Conservation (phyloP, 768 basidiomycete species). For the Trametes gibbosa region DNA sequence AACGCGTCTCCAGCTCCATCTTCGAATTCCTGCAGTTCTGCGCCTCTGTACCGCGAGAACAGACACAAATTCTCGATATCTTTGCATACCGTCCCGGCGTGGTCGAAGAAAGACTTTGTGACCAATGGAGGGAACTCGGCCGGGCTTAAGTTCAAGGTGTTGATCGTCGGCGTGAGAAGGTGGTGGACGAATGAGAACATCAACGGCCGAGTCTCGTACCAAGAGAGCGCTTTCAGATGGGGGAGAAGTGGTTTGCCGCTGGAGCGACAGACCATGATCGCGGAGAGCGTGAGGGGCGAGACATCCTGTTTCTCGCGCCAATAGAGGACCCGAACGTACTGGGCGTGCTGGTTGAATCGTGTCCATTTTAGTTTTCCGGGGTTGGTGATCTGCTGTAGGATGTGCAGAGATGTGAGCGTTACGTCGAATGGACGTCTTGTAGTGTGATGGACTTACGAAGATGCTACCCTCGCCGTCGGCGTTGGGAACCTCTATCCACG, state of each 20-base stretch:
- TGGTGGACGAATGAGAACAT: not conserved
- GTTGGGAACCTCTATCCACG: not conserved
- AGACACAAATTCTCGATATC: not conserved
- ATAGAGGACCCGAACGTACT: not conserved
- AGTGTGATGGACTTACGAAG: not conserved
- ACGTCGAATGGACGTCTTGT: not conserved
- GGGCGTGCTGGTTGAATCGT: conserved; percentile 1
- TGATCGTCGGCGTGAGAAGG: not conserved
- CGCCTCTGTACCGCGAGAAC: not conserved
- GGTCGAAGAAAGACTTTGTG: not conserved
- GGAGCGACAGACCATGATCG: not conserved
- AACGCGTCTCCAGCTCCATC: not conserved
- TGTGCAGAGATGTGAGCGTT: not conserved
- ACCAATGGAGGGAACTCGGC: not conserved
- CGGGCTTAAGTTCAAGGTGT: not conserved
- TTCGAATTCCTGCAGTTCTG: not conserved
- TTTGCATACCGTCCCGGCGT: not conserved
- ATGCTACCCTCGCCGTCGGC: not conserved
- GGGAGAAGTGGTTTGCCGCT: not conserved
- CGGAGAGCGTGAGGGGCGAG: not conserved
- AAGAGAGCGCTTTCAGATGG: not conserved
- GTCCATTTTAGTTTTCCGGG: not conserved
- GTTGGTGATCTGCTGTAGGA: not conserved
- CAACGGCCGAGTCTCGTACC: not conserved
- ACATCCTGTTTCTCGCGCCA: not conserved